Evolutionary conservation across 2,329 filamentous ascomycete genomes (phyloP).

Genomic region (Geosmithia flava): DNA sequence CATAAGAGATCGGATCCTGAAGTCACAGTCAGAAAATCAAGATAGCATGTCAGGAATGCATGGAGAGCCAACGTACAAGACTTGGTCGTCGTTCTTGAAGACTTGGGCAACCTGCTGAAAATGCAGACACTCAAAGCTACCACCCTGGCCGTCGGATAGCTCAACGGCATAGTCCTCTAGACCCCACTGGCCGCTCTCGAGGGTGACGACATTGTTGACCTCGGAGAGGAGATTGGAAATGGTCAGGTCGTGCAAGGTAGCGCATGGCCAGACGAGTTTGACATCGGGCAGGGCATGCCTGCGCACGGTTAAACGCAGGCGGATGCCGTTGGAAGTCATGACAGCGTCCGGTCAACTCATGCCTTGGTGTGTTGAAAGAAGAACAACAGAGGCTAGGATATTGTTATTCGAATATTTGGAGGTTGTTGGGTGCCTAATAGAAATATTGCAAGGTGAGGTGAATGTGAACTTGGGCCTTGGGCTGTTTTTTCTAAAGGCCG

Average conservation of each 20-base stretch:
- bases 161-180: slow-evolving; percentile 85
- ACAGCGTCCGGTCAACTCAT: neutral
- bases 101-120: slow-evolving; percentile 61
- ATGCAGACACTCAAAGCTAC: slow-evolving; percentile 75
- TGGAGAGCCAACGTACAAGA: slow-evolving; percentile 45
- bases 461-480: neutral
- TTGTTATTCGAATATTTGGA: neutral
- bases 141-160: slow-evolving; percentile 40
- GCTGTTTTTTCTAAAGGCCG: neutral
- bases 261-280: slow-evolving; percentile 59
- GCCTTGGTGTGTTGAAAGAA: neutral
- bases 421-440: neutral
- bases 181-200: slow-evolving; percentile 74
- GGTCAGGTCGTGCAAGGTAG: slow-evolving; percentile 47
- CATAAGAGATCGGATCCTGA: slow-evolving; percentile 65
- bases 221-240: slow-evolving; percentile 66
- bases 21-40: neutral
- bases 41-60: neutral
- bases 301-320: slow-evolving; percentile 60
- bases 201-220: slow-evolving; percentile 67
- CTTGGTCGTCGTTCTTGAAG: slow-evolving; percentile 72
- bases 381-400: neutral
- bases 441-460: neutral
- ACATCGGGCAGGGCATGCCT: slow-evolving; percentile 63
- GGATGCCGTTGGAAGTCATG: slow-evolving; percentile 34